Evolutionary conservation across 352 stramenopile genomes (phyloP).

Genomic region (Phytophthora pluvialis): DNA sequence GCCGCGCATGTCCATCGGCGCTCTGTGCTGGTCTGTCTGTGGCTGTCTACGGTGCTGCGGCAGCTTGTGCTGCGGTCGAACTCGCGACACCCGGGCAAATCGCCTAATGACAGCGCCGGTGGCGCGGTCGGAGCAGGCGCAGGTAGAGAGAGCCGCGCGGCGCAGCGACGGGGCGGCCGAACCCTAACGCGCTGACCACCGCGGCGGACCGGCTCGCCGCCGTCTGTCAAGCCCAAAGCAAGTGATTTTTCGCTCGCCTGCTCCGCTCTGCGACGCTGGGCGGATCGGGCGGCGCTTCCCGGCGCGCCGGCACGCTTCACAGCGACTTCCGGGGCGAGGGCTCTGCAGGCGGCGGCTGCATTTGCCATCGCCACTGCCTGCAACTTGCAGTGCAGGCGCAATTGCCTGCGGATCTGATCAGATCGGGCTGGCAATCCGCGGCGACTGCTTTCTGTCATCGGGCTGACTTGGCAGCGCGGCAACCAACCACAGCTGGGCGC

Average conservation of each 20-base stretch:
- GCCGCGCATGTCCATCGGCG: conserved; percentile 59
- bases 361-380: conserved; percentile 3
- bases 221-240: conserved; percentile 18
- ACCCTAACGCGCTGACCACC: conserved; percentile 34
- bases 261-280: conserved; percentile 23
- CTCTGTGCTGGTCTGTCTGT: not conserved
- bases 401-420: conserved; percentile 29
- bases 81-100: conserved; percentile 24
- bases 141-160: conserved; percentile 23
- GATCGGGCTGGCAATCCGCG: conserved; percentile 10
- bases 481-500: conserved; percentile 21
- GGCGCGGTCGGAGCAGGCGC: conserved; percentile 15
- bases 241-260: conserved; percentile 26
- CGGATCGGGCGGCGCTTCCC: conserved; percentile 23
- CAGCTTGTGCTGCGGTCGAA: conserved; percentile 1
- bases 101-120: conserved; percentile 22
- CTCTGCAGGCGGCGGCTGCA: not conserved
- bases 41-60: not conserved
- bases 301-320: conserved; percentile 18
- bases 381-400: too few relatives aligned
- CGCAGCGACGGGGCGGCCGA: conserved; percentile 13
- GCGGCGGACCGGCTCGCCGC: conserved; percentile 20
- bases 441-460: conserved; percentile 2
- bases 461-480: conserved; percentile 13
- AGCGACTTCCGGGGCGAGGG: conserved; percentile 9